Evolutionary conservation across 2,329 filamentous ascomycete genomes (phyloP).

Genomic region (Xylaria sp.): DNA sequence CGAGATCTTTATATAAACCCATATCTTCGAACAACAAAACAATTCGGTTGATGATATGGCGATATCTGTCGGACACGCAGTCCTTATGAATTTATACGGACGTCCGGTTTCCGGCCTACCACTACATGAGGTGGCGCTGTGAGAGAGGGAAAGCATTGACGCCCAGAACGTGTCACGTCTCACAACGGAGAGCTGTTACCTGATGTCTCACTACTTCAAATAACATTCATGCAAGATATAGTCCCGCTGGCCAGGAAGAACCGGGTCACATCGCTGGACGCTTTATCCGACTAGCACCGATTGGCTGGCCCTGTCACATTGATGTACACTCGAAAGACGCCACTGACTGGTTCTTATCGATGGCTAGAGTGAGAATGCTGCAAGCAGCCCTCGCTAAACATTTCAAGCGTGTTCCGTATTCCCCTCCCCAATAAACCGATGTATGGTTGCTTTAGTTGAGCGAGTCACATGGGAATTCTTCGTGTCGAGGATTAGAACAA

Average conservation of each 20-base stretch:
- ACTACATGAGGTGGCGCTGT: background rate
- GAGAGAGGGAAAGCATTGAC: background rate
- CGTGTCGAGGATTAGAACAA: background rate
- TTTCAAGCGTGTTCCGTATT: background rate
- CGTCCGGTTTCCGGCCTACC: background rate
- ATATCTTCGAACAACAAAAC: slow-evolving; percentile 29
- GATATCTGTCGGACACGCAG: background rate
- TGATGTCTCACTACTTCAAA: background rate
- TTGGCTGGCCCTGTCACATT: background rate
- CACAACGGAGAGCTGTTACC: background rate
- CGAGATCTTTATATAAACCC: slow-evolving; percentile 43
- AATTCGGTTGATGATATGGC: background rate
- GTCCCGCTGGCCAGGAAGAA: background rate
- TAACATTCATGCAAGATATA: background rate
- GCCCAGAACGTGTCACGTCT: background rate
- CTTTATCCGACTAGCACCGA: background rate
- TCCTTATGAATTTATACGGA: background rate
- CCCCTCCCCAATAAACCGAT: background rate
- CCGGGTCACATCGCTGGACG: background rate
- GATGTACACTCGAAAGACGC: background rate
- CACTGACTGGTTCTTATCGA: background rate
- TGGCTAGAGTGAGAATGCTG: background rate
- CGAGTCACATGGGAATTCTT: background rate
- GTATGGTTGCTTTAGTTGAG: too few species aligned
- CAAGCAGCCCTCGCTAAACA: background rate